phyloP scores from a whole-genome alignment of 1,284 basidiomycete species.

The Ustilago cynodontis region DNA sequence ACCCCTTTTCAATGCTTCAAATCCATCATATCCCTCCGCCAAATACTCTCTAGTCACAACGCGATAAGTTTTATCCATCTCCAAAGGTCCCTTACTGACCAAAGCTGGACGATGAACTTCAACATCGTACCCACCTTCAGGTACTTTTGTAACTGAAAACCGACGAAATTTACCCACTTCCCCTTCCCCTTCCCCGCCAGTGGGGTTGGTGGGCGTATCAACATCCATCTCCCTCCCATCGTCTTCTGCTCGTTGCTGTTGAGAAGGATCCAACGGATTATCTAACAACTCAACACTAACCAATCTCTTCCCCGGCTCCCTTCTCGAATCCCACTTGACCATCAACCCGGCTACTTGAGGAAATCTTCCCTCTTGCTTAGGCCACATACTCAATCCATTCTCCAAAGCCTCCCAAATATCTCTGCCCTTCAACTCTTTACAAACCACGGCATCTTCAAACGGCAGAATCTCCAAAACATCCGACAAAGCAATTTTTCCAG shows the following conservation, averaged over 20 bases:
- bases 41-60: slow-evolving; percentile 83
- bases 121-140: slow-evolving; percentile 36
- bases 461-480: slow-evolving; percentile 89
- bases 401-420: slow-evolving; percentile 86
- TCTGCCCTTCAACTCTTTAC: slow-evolving; percentile 83
- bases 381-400: slow-evolving; percentile 81
- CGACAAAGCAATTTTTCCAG: slow-evolving; percentile 82
- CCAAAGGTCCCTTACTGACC: slow-evolving; percentile 42
- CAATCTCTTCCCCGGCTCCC: slow-evolving; percentile 59
- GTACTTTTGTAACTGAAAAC: slow-evolving; percentile 37
- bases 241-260: not conserved
- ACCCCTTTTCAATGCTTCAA: slow-evolving; percentile 77
- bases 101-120: slow-evolving; percentile 51
- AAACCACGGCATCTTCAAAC: slow-evolving; percentile 85
- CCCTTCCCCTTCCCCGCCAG: not conserved
- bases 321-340: slow-evolving; percentile 86
- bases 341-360: slow-evolving; percentile 87
- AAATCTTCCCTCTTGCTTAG: slow-evolving; percentile 92
- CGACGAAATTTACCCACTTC: slow-evolving; percentile 30
- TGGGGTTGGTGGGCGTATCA: not conserved
- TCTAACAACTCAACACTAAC: slow-evolving; percentile 58
- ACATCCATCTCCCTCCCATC: slow-evolving; percentile 37
- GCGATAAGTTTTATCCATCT: slow-evolving; percentile 73
- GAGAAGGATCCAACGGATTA: slow-evolving; percentile 38
- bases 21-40: slow-evolving; percentile 81